These are phyloP conservation scores for Telopea speciosissima DNA, from an alignment of 177 flowering plant genomes.

Conservation along the genomic window DNA sequence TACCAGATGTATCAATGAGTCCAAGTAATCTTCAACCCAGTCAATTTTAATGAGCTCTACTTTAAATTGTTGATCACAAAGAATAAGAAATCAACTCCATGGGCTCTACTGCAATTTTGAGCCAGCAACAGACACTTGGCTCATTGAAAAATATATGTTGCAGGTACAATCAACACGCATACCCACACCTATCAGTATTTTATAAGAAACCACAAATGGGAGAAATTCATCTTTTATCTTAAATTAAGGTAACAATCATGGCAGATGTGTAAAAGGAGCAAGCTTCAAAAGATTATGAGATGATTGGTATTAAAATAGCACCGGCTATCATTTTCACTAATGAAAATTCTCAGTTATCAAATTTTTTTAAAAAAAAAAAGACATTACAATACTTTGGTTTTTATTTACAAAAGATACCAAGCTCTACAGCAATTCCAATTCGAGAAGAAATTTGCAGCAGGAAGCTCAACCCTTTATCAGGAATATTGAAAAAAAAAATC, in stretches of 20 bases:
- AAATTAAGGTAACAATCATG: not conserved
- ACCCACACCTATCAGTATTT: too few relatives aligned
- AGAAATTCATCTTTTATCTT: not conserved
- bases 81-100: not conserved
- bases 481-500: not conserved
- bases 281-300: not conserved
- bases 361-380: too few relatives aligned
- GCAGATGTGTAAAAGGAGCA: not conserved
- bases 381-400: too few relatives aligned
- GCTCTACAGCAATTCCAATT: conserved; percentile 1
- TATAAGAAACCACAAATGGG: not conserved
- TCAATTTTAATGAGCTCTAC: not conserved
- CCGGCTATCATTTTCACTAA: too few relatives aligned
- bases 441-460: not conserved
- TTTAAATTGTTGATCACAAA: not conserved
- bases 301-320: not conserved
- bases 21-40: not conserved
- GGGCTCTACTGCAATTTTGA: not conserved
- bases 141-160: not conserved
- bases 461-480: too few relatives aligned
- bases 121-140: not conserved
- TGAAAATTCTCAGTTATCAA: too few relatives aligned
- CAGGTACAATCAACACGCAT: too few relatives aligned
- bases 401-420: conserved; percentile 6
- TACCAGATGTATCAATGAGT: not conserved